These are phyloP conservation scores for Auriscalpium orientale DNA, from an alignment of 768 basidiomycete genomes.

Conservation along the genomic window DNA sequence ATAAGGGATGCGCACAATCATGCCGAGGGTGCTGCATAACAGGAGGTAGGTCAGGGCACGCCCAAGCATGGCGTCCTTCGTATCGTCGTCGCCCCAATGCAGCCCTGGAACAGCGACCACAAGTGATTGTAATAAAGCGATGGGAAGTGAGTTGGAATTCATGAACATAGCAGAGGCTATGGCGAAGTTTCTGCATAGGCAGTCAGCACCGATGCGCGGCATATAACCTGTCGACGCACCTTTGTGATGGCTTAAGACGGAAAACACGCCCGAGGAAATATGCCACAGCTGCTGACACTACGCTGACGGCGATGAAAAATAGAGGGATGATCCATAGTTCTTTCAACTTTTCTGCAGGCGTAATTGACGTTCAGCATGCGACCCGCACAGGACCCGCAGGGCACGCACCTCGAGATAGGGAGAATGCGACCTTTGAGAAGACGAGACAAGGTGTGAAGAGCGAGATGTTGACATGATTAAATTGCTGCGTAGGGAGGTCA, in stretches of 20 bases:
- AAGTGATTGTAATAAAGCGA: conserved; percentile 89
- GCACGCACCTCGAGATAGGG: conserved; percentile 53
- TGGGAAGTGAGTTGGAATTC: conserved; percentile 93
- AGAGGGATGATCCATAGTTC: conserved; percentile 84
- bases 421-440: conserved; percentile 95
- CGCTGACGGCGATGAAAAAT: conserved; percentile 75
- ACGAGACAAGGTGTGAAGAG: conserved; percentile 85
- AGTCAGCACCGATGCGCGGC: too few relatives aligned
- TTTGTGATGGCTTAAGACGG: conserved; percentile 67
- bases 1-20: conserved; percentile 59
- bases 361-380: neutral
- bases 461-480: conserved; percentile 78
- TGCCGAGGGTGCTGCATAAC: conserved; percentile 89
- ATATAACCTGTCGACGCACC: conserved; percentile 22
- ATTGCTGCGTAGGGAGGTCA: conserved; percentile 37
- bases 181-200: conserved; percentile 53
- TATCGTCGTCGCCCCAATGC: conserved; percentile 78
- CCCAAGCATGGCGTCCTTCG: conserved; percentile 82
- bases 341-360: conserved; percentile 52
- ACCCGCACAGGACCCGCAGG: neutral
- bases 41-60: conserved; percentile 86
- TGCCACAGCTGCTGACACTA: conserved; percentile 62
- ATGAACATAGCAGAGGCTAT: conserved; percentile 84
- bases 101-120: conserved; percentile 76
- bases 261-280: conserved; percentile 54